Evolutionary conservation across 2,329 filamentous ascomycete genomes (phyloP).

Genomic region (Xylaria arbuscula): DNA sequence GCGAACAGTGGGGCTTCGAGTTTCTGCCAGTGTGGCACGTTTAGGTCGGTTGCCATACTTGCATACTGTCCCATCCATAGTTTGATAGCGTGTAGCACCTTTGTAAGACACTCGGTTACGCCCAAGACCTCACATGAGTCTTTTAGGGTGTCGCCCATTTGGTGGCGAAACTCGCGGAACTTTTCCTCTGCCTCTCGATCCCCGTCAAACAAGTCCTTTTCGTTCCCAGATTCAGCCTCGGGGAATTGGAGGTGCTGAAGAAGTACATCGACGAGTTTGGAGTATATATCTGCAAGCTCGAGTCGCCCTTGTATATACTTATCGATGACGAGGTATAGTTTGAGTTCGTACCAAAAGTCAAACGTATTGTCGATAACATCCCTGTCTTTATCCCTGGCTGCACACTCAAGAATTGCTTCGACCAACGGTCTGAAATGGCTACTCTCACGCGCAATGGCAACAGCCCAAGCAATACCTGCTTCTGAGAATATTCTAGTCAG

Average conservation of each 20-base stretch:
- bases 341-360: conserved; percentile 97
- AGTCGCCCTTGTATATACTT: conserved; percentile 85
- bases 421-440: conserved; percentile 84
- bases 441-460: conserved; percentile 88
- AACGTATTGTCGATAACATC: conserved; percentile 96
- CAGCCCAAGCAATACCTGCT: conserved; percentile 93
- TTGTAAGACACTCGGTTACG: conserved; percentile 87
- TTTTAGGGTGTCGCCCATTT: conserved; percentile 97
- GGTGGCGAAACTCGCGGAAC: conserved; percentile 94
- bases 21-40: conserved; percentile 95
- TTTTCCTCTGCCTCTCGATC: conserved; percentile 96
- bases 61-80: conserved; percentile 88
- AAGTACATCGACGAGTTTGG: conserved; percentile 91
- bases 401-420: conserved; percentile 92
- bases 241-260: conserved; percentile 92
- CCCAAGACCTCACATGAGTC: conserved; percentile 97
- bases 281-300: conserved; percentile 83
- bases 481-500: conserved; percentile 92
- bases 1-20: conserved; percentile 95
- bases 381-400: conserved; percentile 84
- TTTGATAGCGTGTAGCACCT: conserved; percentile 88
- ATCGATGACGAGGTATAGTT: conserved; percentile 93
- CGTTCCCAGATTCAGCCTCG: conserved; percentile 75
- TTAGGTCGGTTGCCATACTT: conserved; percentile 74
- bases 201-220: conserved; percentile 90